Percentiles rank a stretch among this genome's conserved stretches.
phyloP scores from a whole-genome alignment of 495 filamentous ascomycete genomes.

The Paragyromitra xinjiangensis region DNA sequence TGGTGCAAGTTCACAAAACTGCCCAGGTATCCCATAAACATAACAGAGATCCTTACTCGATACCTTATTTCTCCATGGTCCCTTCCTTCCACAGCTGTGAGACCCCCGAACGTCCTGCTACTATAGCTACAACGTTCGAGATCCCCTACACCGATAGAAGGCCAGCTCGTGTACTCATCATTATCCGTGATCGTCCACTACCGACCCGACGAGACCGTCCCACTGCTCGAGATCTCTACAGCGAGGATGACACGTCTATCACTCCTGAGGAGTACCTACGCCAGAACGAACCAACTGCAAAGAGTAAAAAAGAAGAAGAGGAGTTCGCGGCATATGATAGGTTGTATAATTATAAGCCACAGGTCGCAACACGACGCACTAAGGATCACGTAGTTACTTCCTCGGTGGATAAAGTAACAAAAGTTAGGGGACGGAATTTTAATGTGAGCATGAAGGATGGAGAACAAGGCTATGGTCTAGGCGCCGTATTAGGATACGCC shows the following conservation, averaged over 20 bases:
- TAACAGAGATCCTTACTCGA: neutral
- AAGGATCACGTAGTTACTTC: neutral
- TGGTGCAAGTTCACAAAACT: neutral
- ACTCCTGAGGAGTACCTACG: neutral
- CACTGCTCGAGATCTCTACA: neutral
- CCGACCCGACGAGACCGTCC: neutral
- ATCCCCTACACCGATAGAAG: neutral
- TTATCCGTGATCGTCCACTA: neutral
- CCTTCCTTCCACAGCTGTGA: neutral
- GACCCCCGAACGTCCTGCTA: neutral
- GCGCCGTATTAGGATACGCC: neutral
- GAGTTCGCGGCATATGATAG: neutral
- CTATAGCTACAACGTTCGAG: neutral
- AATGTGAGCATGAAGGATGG: neutral
- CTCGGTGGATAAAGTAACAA: too few species aligned
- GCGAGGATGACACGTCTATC: slow-evolving; percentile 1
- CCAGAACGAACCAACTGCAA: neutral
- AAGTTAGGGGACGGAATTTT: neutral
- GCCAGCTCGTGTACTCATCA: neutral
- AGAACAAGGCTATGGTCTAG: neutral
- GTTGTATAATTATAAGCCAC: neutral
- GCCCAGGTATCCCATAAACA: neutral
- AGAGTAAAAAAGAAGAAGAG: neutral
- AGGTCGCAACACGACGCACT: neutral
- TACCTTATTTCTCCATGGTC: neutral